A percentile compares a stretch with the other conserved stretches of the same genome.
Conservation (phyloP, 2,329 filamentous ascomycete species). For the Tetracladium maxilliforme region DNA sequence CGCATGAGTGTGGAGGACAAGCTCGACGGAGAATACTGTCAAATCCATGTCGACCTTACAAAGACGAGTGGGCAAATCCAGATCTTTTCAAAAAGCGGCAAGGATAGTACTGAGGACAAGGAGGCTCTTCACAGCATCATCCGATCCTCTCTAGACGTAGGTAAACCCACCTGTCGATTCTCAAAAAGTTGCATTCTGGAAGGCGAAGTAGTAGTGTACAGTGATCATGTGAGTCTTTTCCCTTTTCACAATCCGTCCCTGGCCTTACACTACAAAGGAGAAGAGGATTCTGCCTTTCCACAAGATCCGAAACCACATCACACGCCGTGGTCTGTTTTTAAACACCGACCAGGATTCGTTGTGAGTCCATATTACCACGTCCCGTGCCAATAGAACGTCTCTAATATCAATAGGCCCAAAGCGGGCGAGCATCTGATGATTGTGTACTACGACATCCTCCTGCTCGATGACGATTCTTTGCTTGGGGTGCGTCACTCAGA, state of each 20-base stretch:
- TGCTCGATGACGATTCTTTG: constrained; percentile 36
- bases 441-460: constrained; percentile 43
- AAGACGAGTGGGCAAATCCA: constrained; percentile 41
- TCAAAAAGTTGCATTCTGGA: constrained; percentile 60
- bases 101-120: constrained; percentile 72
- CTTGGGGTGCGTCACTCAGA: constrained; percentile 26
- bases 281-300: constrained; percentile 60
- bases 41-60: constrained; percentile 64
- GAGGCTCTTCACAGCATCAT: too few species aligned
- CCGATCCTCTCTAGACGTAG: constrained; percentile 47
- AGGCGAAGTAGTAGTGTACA: constrained; percentile 71
- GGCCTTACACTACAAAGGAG: constrained; percentile 21
- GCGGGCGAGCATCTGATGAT: constrained; percentile 42
- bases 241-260: background rate
- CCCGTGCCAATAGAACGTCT: background rate
- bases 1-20: constrained; percentile 67
- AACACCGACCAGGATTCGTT: constrained; percentile 55
- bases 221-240: constrained; percentile 32
- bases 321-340: constrained; percentile 55
- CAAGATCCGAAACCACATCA: constrained; percentile 68
- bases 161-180: constrained; percentile 40
- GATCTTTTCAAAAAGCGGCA: constrained; percentile 87
- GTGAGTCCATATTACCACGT: constrained; percentile 23
- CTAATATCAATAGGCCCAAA: constrained; percentile 21
- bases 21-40: constrained; percentile 81